These are phyloP conservation scores for Dactylellina cionopaga DNA, from an alignment of 2,329 filamentous ascomycete species.

Conservation along the genomic window DNA sequence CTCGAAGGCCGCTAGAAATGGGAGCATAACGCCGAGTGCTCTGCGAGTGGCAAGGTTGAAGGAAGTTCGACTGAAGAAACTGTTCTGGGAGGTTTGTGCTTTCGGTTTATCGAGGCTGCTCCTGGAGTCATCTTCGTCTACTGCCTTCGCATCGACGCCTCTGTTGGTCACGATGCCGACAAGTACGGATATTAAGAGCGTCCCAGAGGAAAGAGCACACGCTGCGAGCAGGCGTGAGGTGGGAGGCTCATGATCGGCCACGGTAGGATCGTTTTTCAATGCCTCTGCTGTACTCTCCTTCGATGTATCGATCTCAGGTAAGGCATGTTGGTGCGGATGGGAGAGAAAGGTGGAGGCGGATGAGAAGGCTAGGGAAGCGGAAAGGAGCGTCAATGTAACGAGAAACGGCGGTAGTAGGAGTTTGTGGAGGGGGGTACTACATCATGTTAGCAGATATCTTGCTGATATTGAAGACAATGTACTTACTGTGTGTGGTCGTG, in stretches of 20 bases:
- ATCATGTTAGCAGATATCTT: slow-evolving; percentile 4
- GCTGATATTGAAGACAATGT: neutral
- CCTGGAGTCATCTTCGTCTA: slow-evolving; percentile 20
- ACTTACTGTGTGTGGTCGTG: slow-evolving; percentile 28
- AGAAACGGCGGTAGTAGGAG: slow-evolving; percentile 29
- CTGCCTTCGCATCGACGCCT: slow-evolving; percentile 8
- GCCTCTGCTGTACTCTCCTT: neutral
- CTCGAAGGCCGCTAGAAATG: slow-evolving; percentile 46
- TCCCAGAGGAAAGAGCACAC: slow-evolving; percentile 44
- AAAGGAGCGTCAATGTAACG: slow-evolving; percentile 45
- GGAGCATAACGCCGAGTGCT: slow-evolving; percentile 41
- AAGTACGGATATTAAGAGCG: slow-evolving; percentile 33
- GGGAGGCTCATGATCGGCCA: slow-evolving; percentile 13
- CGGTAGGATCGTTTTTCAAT: neutral
- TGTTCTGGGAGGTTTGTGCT: neutral
- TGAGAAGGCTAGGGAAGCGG: slow-evolving; percentile 46
- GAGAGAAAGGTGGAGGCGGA: slow-evolving; percentile 51
- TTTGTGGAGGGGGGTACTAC: slow-evolving; percentile 7
- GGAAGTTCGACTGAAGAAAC: slow-evolving; percentile 21
- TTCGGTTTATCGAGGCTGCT: slow-evolving; percentile 21
- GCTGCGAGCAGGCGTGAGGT: slow-evolving; percentile 41
- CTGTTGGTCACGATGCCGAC: slow-evolving; percentile 39
- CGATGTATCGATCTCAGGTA: neutral
- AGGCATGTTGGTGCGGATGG: slow-evolving; percentile 36
- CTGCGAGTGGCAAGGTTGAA: slow-evolving; percentile 2